Base-by-base conservation (phyloP, 768 basidiomycete genomes). In the Cystobasidium onofrii region DNA sequence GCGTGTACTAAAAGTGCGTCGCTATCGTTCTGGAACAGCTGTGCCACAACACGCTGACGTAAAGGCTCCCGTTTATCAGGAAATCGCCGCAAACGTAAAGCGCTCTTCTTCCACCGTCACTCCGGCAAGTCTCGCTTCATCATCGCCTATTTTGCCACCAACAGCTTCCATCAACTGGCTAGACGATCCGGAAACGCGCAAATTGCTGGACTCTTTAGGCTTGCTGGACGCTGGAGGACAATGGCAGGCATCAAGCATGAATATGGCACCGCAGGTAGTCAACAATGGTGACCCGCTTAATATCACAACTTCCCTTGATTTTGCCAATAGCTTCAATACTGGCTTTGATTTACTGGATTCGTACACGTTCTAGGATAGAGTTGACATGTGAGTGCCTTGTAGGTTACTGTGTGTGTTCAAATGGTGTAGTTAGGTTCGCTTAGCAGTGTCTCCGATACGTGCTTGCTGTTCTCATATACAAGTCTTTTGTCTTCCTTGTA, bases 331-430 rank as follows among this genome's bases (percentile, higher is more conserved):
- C 29, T 29, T 60, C 29, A 27, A 60, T 27, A 29, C 57, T 12
- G 57, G 57, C 25, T 60, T 60, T 60, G 57, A 60, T 34, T 13
- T 60, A 29, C 20, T 60, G 27, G 57, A 60, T 29, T 60, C 57
- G 17, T 60, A 60, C 20, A 29, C 57, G 15, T 60, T 60, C 39
- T 39, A 39, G 39, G 15, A 15, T 15, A 39, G 39, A 6, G 7
- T 39, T 39, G 7, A 6, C 7, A 15, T 39, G 7, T 39, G 15
- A 6, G 39, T 39, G 15, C 7, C 39, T 39, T 39, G 39, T 39
- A 6, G n/a, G 7, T 39, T 15, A 39, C 6, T 39, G 39, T n/a
- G n/a, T n/a, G n/a, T n/a, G n/a, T n/a, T n/a, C n/a, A n/a, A n/a
- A n/a, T n/a, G n/a, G n/a, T n/a, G n/a, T n/a, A n/a, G n/a, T n/a